These are phyloP conservation scores for Boletus coccyginus DNA, from an alignment of 768 basidiomycete species.

Conservation along the genomic window DNA sequence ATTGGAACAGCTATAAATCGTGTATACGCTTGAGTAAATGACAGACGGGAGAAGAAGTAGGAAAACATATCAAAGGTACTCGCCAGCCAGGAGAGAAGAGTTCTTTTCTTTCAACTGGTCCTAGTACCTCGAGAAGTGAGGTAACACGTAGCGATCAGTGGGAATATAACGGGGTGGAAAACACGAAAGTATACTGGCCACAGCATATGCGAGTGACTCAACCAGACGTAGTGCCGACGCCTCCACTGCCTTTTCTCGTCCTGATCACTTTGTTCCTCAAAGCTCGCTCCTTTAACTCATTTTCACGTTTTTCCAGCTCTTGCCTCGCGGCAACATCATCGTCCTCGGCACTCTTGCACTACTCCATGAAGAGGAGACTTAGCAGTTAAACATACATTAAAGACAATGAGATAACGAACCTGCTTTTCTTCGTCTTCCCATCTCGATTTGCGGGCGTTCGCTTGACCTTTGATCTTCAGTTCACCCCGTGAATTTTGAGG, in stretches of 20 bases:
- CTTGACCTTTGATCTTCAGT: slow-evolving; percentile 76
- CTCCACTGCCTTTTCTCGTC: slow-evolving; percentile 53
- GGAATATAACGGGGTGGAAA: slow-evolving; percentile 12
- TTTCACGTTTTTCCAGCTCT: slow-evolving; percentile 70
- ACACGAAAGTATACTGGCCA: slow-evolving; percentile 19
- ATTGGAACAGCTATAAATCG: slow-evolving; percentile 20
- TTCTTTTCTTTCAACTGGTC: slow-evolving; percentile 18
- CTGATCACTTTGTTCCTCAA: slow-evolving; percentile 80
- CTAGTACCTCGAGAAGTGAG: slow-evolving; percentile 23
- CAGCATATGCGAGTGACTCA: slow-evolving; percentile 12
- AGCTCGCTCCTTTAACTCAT: slow-evolving; percentile 77
- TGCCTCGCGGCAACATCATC: slow-evolving; percentile 17
- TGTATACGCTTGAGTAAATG: slow-evolving; percentile 22
- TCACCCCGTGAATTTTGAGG: slow-evolving; percentile 41
- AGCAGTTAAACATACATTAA: not conserved
- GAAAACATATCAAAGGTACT: slow-evolving; percentile 19
- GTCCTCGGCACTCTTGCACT: slow-evolving; percentile 12
- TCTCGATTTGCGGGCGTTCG: slow-evolving; percentile 52
- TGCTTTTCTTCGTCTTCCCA: slow-evolving; percentile 45
- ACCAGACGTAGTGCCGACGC: slow-evolving; percentile 16
- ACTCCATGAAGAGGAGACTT: slow-evolving; percentile 17
- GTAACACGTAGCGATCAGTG: slow-evolving; percentile 23
- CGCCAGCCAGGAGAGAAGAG: slow-evolving; percentile 22
- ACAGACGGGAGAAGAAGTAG: not conserved
- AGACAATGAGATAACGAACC: slow-evolving; percentile 15